These are phyloP conservation scores for Fusarium abutilonis DNA, from an alignment of 2,329 filamentous ascomycete species.

Conservation along the genomic window DNA sequence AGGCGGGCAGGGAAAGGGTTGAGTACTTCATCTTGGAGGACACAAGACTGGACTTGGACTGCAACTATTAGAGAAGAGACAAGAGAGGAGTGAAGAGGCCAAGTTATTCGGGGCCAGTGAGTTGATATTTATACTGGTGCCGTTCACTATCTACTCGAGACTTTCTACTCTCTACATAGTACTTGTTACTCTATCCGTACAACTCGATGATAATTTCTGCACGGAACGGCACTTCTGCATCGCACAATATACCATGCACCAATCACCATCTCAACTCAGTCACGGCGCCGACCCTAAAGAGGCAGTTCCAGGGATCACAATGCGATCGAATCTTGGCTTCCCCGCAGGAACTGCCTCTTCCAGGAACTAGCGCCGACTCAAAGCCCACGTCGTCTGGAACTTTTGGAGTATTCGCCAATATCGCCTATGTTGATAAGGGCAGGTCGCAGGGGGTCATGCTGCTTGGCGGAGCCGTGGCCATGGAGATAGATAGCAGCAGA, in stretches of 20 bases:
- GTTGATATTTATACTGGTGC: conserved; percentile 26
- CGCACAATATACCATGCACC: conserved; percentile 28
- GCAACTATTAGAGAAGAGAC: conserved; percentile 11
- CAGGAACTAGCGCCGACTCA: conserved; percentile 39
- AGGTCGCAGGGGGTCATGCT: conserved; percentile 33
- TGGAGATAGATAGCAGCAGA: conserved; percentile 1
- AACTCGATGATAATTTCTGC: conserved; percentile 27
- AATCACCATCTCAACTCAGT: conserved; percentile 3
- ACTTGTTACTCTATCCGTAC: background rate
- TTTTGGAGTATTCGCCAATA: conserved; percentile 34
- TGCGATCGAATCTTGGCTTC: conserved; percentile 39
- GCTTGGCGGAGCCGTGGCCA: conserved; percentile 6
- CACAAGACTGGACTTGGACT: background rate
- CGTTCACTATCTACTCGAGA: background rate
- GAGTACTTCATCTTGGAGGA: conserved; percentile 41
- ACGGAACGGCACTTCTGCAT: conserved; percentile 27
- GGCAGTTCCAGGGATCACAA: conserved; percentile 38
- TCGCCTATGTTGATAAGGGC: conserved; percentile 43
- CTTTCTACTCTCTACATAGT: too few relatives aligned
- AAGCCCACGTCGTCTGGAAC: conserved; percentile 37
- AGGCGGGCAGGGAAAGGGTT: conserved; percentile 34
- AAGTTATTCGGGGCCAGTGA: background rate
- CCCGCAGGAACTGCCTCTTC: conserved; percentile 42
- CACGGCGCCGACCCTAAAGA: conserved; percentile 33
- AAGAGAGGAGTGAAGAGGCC: conserved; percentile 25